Evolutionary conservation across 495 filamentous ascomycete genomes (phyloP).

Genomic region (Aspergillus sclerotiicarbonarius): DNA sequence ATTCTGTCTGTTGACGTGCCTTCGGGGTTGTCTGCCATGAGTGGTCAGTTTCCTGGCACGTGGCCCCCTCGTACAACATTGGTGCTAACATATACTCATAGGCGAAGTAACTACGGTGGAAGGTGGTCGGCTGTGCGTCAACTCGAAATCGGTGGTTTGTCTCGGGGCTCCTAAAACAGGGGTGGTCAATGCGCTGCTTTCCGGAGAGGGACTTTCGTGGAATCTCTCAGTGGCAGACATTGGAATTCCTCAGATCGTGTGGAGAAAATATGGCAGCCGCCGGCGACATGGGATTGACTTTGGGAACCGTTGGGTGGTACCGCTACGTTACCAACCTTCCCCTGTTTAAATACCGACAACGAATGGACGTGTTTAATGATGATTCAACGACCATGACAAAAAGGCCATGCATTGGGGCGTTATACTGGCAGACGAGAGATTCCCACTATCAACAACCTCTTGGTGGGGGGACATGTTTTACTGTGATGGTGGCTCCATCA

Average conservation of each 20-base stretch:
- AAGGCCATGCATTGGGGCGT: conserved; percentile 1
- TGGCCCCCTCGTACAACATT: background rate
- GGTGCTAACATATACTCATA: conserved; percentile 16
- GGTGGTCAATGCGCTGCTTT: conserved; percentile 65
- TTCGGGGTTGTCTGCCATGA: conserved; percentile 76
- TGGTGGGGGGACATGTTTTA: background rate
- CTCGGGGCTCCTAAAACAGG: conserved; percentile 84
- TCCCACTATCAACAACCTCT: too few relatives aligned
- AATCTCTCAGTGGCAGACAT: conserved; percentile 80
- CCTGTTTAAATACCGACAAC: conserved; percentile 11
- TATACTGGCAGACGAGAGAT: background rate
- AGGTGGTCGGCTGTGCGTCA: conserved; percentile 68
- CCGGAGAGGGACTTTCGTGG: conserved; percentile 60
- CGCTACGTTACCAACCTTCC: conserved; percentile 36
- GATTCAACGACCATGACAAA: conserved; percentile 1
- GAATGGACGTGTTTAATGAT: background rate
- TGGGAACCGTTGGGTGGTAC: conserved; percentile 77
- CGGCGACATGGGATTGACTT: conserved; percentile 80
- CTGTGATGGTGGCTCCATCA: background rate
- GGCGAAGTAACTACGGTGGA: conserved; percentile 57
- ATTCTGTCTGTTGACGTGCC: conserved; percentile 85
- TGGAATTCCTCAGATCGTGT: conserved; percentile 74
- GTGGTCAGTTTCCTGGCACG: conserved; percentile 52
- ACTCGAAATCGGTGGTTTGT: conserved; percentile 72
- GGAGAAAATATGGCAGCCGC: conserved; percentile 82